These are phyloP conservation scores for Salvia miltiorrhiza DNA, from an alignment of 257 asterid genomes.

Conservation along the genomic window DNA sequence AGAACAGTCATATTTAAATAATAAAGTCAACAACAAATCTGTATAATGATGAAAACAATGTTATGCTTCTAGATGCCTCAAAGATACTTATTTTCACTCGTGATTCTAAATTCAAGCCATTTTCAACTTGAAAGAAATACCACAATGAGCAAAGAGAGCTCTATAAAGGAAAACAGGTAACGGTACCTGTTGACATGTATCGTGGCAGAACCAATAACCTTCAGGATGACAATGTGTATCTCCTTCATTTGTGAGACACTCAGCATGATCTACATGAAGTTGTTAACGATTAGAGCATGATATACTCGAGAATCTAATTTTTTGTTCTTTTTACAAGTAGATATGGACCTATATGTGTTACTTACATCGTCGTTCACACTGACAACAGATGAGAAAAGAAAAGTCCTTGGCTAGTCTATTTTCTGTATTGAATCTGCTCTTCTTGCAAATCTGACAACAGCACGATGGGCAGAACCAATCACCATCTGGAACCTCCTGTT, in stretches of 20 bases:
- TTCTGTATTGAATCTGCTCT: constrained; percentile 24
- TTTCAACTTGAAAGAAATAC: constrained; percentile 1
- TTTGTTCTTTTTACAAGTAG: constrained; percentile 9
- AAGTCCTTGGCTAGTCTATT: constrained; percentile 27
- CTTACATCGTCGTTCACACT: constrained; percentile 82
- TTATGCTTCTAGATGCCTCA: neutral
- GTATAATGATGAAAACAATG: neutral
- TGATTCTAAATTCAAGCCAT: neutral
- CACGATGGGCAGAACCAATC: constrained; percentile 98
- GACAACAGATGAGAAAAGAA: constrained; percentile 46
- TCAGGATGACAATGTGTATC: constrained; percentile 23
- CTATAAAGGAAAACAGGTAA: neutral
- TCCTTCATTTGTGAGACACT: constrained; percentile 52
- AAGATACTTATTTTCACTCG: neutral
- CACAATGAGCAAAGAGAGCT: neutral
- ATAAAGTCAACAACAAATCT: neutral
- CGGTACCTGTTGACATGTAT: constrained; percentile 66
- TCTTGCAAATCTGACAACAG: constrained; percentile 77
- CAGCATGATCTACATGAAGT: constrained; percentile 58
- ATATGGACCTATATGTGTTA: constrained; percentile 16
- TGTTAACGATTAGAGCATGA: constrained; percentile 21
- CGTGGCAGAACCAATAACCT: constrained; percentile 68
- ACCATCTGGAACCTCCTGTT: constrained; percentile 82
- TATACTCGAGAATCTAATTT: neutral
- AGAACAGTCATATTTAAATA: constrained; percentile 2